phyloP scores from a whole-genome alignment of 805 yeast species.

The Hanseniaspora singularis region DNA sequence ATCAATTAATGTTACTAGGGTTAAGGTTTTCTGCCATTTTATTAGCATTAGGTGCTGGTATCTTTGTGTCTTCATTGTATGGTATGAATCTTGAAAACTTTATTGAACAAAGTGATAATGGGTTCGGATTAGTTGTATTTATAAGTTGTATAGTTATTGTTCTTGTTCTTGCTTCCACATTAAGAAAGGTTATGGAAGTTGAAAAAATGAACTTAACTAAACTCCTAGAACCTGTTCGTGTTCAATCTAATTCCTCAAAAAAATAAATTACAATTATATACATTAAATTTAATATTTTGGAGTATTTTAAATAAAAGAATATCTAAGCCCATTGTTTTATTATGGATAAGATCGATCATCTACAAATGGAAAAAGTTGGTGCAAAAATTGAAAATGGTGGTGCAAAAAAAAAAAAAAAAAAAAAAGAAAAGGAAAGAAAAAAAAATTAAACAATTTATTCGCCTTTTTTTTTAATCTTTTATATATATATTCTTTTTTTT shows the following conservation, averaged over 20 bases:
- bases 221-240: not conserved
- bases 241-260: not conserved
- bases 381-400: no score
- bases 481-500: no score
- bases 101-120: constrained; percentile 68
- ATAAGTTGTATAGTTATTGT: constrained; percentile 35
- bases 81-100: constrained; percentile 95
- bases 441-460: no score
- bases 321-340: no score
- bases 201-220: constrained; percentile 48
- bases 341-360: no score
- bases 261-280: no score
- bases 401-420: no score
- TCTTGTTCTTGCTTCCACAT: constrained; percentile 41
- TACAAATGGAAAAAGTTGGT: no score
- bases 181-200: constrained; percentile 47
- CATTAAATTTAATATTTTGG: no score
- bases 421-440: no score
- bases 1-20: constrained; percentile 80
- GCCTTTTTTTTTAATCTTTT: no score
- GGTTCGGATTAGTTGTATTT: constrained; percentile 43
- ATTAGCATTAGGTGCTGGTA: constrained; percentile 65
- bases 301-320: no score
- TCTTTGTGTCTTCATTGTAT: constrained; percentile 73
- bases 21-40: constrained; percentile 73